These are phyloP conservation scores for Cetradonia linearis DNA, from an alignment of 495 filamentous ascomycete species.

Conservation along the genomic window DNA sequence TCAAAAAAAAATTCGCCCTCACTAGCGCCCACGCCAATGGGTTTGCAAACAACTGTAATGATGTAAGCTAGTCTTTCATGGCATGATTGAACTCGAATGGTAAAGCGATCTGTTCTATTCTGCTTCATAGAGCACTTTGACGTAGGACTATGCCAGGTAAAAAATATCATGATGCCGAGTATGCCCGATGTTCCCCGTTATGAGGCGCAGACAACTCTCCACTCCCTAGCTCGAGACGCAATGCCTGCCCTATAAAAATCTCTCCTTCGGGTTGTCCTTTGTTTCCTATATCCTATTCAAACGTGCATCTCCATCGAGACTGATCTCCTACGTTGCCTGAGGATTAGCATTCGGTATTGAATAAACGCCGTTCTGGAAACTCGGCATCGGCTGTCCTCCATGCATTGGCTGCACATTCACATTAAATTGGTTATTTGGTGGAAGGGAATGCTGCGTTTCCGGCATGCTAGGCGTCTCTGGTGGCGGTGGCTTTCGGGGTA, in stretches of 20 bases:
- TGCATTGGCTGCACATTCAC: conserved; percentile 19
- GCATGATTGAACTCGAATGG: neutral
- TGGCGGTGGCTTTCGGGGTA: conserved; percentile 46
- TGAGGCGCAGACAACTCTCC: neutral
- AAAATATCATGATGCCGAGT: conserved; percentile 2
- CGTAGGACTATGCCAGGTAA: neutral
- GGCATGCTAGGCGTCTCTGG: conserved; percentile 37
- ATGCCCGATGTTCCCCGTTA: neutral
- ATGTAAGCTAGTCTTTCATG: too few species aligned
- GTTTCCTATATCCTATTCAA: neutral
- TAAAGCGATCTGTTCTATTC: conserved; percentile 1
- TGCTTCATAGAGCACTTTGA: neutral
- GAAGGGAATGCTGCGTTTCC: conserved; percentile 22
- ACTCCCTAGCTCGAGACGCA: conserved; percentile 2
- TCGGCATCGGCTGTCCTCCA: conserved; percentile 24
- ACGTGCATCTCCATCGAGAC: neutral
- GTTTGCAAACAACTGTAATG: too few species aligned
- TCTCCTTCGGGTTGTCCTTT: neutral
- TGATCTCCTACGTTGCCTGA: conserved; percentile 11
- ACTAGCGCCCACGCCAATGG: too few species aligned
- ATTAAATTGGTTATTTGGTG: conserved; percentile 23
- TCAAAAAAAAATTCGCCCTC: too few species aligned
- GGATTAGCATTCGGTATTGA: conserved; percentile 18
- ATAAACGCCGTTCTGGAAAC: conserved; percentile 24
- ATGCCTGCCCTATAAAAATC: conserved; percentile 6